Conservation (phyloP, 208 protist genomes). For the Acanthamoeba divionensis region DNA sequence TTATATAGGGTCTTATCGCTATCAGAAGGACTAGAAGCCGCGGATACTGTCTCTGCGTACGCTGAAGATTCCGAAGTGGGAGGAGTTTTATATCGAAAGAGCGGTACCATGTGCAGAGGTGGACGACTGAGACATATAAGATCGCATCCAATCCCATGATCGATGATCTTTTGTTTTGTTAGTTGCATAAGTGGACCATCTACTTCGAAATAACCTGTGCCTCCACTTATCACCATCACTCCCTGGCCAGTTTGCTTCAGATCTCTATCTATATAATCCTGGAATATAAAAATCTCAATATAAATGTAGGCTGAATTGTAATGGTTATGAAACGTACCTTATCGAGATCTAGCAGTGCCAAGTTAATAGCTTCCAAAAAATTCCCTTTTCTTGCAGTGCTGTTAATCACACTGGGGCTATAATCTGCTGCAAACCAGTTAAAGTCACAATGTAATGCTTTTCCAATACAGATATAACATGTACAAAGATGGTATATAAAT, state of each 20-base stretch:
- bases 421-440: too few relatives aligned
- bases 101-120: conserved; percentile 73
- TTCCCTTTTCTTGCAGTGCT: conserved; percentile 72
- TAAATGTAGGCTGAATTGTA: not conserved
- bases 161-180: conserved; percentile 81
- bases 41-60: not conserved
- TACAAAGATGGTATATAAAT: not conserved
- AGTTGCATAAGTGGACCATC: conserved; percentile 64
- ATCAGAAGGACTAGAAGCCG: not conserved
- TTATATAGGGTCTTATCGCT: conserved; percentile 7
- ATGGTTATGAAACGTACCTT: conserved; percentile 47
- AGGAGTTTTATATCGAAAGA: not conserved
- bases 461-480: too few relatives aligned
- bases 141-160: conserved; percentile 80
- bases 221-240: conserved; percentile 75
- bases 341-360: conserved; percentile 75
- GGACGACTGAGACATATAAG: conserved; percentile 73
- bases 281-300: not conserved
- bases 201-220: conserved; percentile 78
- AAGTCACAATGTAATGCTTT: too few relatives aligned
- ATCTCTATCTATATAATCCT: conserved; percentile 79
- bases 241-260: conserved; percentile 76
- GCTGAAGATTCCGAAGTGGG: not conserved
- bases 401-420: conserved; percentile 12
- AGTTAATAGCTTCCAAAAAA: too few relatives aligned